Conservation (phyloP, 208 protist species). For the Acanthamoeba sp. region DNA sequence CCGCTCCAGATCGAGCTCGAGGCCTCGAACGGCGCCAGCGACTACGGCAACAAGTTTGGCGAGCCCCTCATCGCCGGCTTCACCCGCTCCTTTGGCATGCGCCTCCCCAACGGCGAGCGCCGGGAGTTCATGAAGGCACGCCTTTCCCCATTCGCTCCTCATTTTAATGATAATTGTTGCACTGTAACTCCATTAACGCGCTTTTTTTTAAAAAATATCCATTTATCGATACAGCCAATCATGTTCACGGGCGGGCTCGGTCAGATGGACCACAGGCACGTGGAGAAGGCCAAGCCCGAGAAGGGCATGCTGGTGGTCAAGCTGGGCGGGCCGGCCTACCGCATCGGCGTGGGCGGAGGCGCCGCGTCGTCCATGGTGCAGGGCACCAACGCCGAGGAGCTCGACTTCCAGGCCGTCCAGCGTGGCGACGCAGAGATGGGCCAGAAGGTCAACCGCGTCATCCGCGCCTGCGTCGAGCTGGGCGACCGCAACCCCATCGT, state of each 20-base stretch:
- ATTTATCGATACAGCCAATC: conserved; percentile 92
- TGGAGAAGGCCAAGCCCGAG: conserved; percentile 81
- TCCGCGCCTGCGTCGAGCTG: conserved; percentile 89
- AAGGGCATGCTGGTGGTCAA: conserved; percentile 90
- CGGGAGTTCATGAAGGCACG: conserved; percentile 61
- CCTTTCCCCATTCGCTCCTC: no score
- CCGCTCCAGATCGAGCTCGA: conserved; percentile 90
- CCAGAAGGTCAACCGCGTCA: conserved; percentile 91
- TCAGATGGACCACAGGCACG: conserved; percentile 84
- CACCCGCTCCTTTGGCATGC: conserved; percentile 87
- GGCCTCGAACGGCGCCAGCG: conserved; percentile 89
- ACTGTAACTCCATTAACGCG: no score
- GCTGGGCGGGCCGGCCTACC: conserved; percentile 90
- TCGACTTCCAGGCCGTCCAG: conserved; percentile 87
- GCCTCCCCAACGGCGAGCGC: conserved; percentile 83
- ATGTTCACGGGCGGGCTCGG: conserved; percentile 91
- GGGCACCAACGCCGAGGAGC: conserved; percentile 72
- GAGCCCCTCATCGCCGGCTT: conserved; percentile 90
- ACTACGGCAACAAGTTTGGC: conserved; percentile 90
- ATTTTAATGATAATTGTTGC: no score
- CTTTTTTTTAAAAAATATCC: no score
- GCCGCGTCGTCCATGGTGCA: conserved; percentile 87
- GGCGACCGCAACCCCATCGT: conserved; percentile 88
- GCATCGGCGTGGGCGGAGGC: conserved; percentile 90
- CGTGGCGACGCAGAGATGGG: conserved; percentile 91